These are phyloP conservation scores for Penicillium sp. DNA, from an alignment of 2,329 filamentous ascomycete genomes.

Conservation along the genomic window DNA sequence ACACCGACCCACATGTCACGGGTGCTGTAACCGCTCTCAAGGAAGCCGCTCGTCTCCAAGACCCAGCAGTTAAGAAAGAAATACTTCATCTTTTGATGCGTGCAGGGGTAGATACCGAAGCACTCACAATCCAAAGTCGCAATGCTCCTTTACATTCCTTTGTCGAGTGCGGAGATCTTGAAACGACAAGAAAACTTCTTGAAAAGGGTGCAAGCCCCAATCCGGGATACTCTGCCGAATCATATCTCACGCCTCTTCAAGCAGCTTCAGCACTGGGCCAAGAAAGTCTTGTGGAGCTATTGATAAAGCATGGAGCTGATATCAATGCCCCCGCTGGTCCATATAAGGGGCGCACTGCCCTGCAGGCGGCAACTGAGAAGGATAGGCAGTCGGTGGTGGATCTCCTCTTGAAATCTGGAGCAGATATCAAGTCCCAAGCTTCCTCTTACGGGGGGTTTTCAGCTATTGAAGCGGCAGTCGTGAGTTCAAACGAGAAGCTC, in stretches of 20 bases:
- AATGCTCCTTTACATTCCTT: conserved; percentile 9
- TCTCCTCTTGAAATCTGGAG: conserved; percentile 4
- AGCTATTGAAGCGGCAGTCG: conserved; percentile 13
- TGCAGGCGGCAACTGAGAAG: conserved; percentile 35
- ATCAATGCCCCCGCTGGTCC: neutral
- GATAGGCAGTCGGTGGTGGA: conserved; percentile 19
- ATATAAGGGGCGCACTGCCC: conserved; percentile 29
- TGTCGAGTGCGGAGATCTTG: conserved; percentile 6
- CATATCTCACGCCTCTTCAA: conserved; percentile 12
- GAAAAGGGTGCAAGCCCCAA: conserved; percentile 12
- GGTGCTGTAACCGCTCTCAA: conserved; percentile 23
- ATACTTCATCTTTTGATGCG: conserved; percentile 11
- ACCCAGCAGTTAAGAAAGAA: conserved; percentile 13
- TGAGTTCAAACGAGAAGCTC: conserved; percentile 1
- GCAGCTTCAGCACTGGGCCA: conserved; percentile 8
- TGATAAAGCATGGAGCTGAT: conserved; percentile 7
- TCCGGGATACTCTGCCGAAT: conserved; percentile 8
- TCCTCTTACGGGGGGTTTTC: neutral
- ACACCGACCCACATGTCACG: conserved; percentile 9
- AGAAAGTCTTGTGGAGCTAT: conserved; percentile 11
- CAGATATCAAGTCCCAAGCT: conserved; percentile 1
- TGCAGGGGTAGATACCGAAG: conserved; percentile 6
- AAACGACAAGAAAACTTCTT: conserved; percentile 11
- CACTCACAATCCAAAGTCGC: neutral
- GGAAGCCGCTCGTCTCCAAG: conserved; percentile 16